A percentile compares a stretch with the other conserved stretches of the same genome.
phyloP scores from a whole-genome alignment of 2,329 filamentous ascomycete genomes.

The Leptographium radiaticola region DNA sequence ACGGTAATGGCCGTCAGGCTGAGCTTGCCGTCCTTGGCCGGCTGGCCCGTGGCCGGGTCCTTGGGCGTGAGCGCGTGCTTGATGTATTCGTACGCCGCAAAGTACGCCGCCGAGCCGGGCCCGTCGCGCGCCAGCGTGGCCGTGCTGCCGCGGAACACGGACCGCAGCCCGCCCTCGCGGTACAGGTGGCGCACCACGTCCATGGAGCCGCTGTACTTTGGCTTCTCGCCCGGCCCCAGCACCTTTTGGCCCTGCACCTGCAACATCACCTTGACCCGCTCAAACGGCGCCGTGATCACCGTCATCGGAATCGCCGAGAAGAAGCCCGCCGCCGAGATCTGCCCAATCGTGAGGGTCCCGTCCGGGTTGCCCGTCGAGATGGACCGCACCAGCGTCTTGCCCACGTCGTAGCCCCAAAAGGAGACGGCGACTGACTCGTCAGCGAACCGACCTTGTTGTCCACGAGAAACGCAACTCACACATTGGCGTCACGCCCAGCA shows the following conservation, averaged over 20 bases:
- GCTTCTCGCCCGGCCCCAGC: conserved; percentile 79
- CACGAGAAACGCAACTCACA: too few species aligned
- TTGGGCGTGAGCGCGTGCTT: conserved; percentile 78
- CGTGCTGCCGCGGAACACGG: conserved; percentile 79
- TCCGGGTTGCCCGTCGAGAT: conserved; percentile 52
- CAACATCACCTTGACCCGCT: conserved; percentile 96
- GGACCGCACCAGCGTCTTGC: conserved; percentile 71
- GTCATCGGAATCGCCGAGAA: conserved; percentile 98
- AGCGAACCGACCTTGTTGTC: too few species aligned
- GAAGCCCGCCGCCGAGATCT: conserved; percentile 87
- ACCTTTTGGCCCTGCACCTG: conserved; percentile 91
- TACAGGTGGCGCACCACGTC: conserved; percentile 94
- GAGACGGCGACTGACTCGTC: conserved; percentile 46
- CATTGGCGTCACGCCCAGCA: conserved; percentile 97
- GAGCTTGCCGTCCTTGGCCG: conserved; percentile 51
- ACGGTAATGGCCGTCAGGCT: conserved; percentile 71
- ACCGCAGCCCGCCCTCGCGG: conserved; percentile 75
- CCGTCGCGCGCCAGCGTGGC: conserved; percentile 92
- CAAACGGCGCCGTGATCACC: conserved; percentile 94
- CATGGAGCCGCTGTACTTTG: conserved; percentile 72
- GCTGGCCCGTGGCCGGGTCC: conserved; percentile 58
- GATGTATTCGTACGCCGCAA: conserved; percentile 92
- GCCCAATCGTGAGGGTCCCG: conserved; percentile 65
- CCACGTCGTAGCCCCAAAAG: conserved; percentile 85
- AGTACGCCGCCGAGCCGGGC: conserved; percentile 87